Evolutionary conservation across 495 filamentous ascomycete species (phyloP).

Genomic region (Talaromyces nanjingensis): DNA sequence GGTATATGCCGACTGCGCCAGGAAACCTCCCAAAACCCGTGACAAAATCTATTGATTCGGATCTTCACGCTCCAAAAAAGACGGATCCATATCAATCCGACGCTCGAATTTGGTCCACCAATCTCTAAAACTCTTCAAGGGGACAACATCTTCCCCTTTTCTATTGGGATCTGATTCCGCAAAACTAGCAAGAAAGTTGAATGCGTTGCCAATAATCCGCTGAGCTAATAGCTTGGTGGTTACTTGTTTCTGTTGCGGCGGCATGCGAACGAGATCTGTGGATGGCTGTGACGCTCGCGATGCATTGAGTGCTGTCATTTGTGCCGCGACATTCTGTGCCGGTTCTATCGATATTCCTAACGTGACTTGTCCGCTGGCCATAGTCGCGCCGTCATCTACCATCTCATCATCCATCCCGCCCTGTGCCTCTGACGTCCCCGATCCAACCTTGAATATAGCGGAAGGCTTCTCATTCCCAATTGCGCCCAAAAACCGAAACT

Average conservation of each 20-base stretch:
- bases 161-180: constrained; percentile 40
- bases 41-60: constrained; percentile 15
- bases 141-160: constrained; percentile 72
- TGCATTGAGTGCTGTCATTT: constrained; percentile 52
- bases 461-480: constrained; percentile 83
- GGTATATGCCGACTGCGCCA: not conserved
- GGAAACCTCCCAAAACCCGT: not conserved
- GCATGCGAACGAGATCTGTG: constrained; percentile 24
- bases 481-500: constrained; percentile 79
- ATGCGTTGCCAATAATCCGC: constrained; percentile 92
- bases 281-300: constrained; percentile 19
- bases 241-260: constrained; percentile 30
- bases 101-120: constrained; percentile 99
- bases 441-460: constrained; percentile 69
- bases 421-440: constrained; percentile 17
- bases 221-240: constrained; percentile 76
- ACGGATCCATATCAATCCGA: constrained; percentile 75
- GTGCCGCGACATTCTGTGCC: constrained; percentile 57
- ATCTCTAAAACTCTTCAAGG: constrained; percentile 83
- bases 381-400: constrained; percentile 32
- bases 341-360: constrained; percentile 83
- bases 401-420: constrained; percentile 34
- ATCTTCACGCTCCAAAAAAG: constrained; percentile 80
- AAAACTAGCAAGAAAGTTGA: constrained; percentile 92
- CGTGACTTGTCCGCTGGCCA: constrained; percentile 40